Evolutionary conservation across 371 early-diverging fungal species (phyloP), one percentile per base, ranked within the genome.

Genomic region (Nematocida ironsii): DNA sequence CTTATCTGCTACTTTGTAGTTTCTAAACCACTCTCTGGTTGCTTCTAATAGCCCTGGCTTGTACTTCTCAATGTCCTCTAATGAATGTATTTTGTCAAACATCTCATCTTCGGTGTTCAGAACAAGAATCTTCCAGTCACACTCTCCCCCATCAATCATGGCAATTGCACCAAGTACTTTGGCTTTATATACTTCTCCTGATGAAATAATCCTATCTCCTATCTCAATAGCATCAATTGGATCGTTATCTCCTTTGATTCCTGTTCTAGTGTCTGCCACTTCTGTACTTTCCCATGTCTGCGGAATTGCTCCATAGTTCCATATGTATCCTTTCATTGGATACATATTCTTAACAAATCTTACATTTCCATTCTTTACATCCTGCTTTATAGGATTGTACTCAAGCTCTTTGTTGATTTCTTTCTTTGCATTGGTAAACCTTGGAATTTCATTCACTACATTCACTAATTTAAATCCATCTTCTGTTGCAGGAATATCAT

Each of bases 231-330:
- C 95, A 89, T 98, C 98, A 72, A 98, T 86, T 27, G 98, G 98
- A 87, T 97, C 97, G 87, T 95, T 94, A 88, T 98, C 97, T 73
- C 98, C 98, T 62, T 88, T 89, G 62, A 90, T 91, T 85, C 91
- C 91, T 73, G 96, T 94, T 84, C 93, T 94, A 58, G 88, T 88
- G 90, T 95, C 92, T 60, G 88, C 85, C 81, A 87, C 88, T 72
- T 89, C 90, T 54, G 97, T 96, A 86, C 96, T 94, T 89, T 98
- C 98, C 96, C 96, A 98, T 72, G 98, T 97, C 91, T 93, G 86
- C 50, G 97, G 98, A 78, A 98, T 89, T 48, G 96, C 96, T 74
- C 98, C 98, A 86, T 98, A 98, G 90, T 99, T 99, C 97, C 97
- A 98, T 85, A 94, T 93, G 89, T 97, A 99, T 56, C 99, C 99